Base-by-base conservation (phyloP, 1,284 basidiomycete species). In the Cutaneotrichosporon spelunceum region DNA sequence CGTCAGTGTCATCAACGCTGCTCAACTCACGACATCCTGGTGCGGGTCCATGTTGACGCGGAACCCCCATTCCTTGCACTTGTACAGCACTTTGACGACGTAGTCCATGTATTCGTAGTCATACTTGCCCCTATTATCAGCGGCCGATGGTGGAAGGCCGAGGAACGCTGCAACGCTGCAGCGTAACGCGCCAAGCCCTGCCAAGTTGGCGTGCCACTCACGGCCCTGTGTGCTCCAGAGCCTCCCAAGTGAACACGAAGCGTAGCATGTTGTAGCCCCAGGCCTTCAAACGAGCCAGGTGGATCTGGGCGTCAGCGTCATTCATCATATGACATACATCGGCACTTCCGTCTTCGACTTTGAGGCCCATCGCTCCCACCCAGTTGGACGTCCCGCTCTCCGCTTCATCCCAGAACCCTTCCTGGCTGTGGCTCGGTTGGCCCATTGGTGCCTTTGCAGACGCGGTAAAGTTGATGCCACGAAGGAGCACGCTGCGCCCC, bases 261-360 rank as follows among this genome's bases (percentile, higher is more conserved):
- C 95, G 82, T n/a, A 98, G 79, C 77, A 89, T 83, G 76, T 96
- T 98, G 81, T 93, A 98, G 0, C 95, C 95, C 94, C 94, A 98
- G 0, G 89, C 88, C 62, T 85, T 83, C 21, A 99, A 80, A 19
- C 95, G 82, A 5, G 88, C 85, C 2, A 98, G 83, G 72, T 99
- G 95, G n/a, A 89, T 82, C 79, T 98, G 89, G 5, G 88, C 1
- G 50, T 53, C 45, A 56, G 56, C 26, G 11, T 23, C 14, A 16
- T 34, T 26, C n/a, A 14, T 47, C 23, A 33, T 7, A 21, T 4
- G 7, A 66, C 70, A 59, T 56, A 78, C 70, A 64, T 80, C 79
- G 6, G 78, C 79, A 29, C 68, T 74, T 24, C 79, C 79, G 66
- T 80, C 79, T 4, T 81, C 79, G 2, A 95, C 78, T 69, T 90